A percentile compares a stretch with the other conserved stretches of the same genome.
phyloP scores from a whole-genome alignment of 129 eudicot genomes.

The Centella asiatica region DNA sequence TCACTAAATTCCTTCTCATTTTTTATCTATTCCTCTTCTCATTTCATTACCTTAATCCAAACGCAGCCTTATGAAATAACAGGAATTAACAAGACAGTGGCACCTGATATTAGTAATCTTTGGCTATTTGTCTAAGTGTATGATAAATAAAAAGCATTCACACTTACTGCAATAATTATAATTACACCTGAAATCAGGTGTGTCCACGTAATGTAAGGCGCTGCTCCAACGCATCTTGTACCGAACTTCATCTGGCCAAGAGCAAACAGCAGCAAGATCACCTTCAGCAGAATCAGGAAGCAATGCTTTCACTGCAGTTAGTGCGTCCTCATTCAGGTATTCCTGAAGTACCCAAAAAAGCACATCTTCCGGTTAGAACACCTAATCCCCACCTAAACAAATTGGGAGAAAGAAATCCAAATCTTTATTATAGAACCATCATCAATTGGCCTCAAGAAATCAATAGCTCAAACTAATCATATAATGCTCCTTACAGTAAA shows the following conservation, averaged over 20 bases:
- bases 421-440: background rate
- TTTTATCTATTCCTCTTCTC: too few relatives aligned
- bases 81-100: background rate
- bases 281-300: slow-evolving; percentile 90
- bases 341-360: slow-evolving; percentile 30
- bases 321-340: slow-evolving; percentile 63
- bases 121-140: too few relatives aligned
- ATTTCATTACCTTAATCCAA: too few relatives aligned
- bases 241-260: slow-evolving; percentile 79
- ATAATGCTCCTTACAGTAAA: background rate
- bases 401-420: background rate
- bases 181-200: slow-evolving; percentile 96
- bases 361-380: background rate
- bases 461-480: background rate
- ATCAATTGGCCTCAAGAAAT: background rate
- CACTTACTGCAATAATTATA: slow-evolving; percentile 84
- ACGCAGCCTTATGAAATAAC: too few relatives aligned
- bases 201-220: slow-evolving; percentile 81
- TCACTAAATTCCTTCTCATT: too few relatives aligned
- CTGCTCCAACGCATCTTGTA: slow-evolving; percentile 75
- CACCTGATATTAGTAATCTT: background rate
- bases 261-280: slow-evolving; percentile 71
- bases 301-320: slow-evolving; percentile 53
- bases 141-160: background rate
- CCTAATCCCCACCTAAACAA: background rate